These are phyloP conservation scores for Chalciporus chontae DNA, from an alignment of 768 basidiomycete species.

Conservation along the genomic window DNA sequence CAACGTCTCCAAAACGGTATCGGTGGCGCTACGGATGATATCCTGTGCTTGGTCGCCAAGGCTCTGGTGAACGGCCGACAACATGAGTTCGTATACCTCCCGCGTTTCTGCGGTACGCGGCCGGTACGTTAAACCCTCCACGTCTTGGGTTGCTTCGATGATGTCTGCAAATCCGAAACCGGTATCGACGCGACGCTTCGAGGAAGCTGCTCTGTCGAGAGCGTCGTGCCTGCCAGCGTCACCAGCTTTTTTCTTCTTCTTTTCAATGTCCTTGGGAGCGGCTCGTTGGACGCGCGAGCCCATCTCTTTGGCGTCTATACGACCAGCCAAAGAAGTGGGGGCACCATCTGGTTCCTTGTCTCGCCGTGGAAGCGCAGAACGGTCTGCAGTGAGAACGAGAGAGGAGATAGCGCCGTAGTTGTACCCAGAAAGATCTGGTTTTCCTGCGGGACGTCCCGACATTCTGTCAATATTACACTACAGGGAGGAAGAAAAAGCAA, in stretches of 20 bases:
- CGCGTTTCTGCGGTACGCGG: conserved; percentile 93
- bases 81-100: conserved; percentile 90
- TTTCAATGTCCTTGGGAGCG: conserved; percentile 83
- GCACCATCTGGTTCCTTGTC: conserved; percentile 98
- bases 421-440: conserved; percentile 85
- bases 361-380: conserved; percentile 73
- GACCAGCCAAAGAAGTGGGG: conserved; percentile 86
- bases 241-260: conserved; percentile 86
- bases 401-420: conserved; percentile 96
- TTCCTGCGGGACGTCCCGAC: conserved; percentile 42
- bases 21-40: conserved; percentile 93
- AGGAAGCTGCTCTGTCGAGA: conserved; percentile 50
- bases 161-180: conserved; percentile 85
- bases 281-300: conserved; percentile 84
- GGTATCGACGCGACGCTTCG: conserved; percentile 60
- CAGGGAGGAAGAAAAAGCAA: neutral
- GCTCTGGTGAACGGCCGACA: conserved; percentile 74
- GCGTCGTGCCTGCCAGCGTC: conserved; percentile 49
- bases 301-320: conserved; percentile 89
- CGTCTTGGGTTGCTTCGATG: conserved; percentile 88
- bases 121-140: conserved; percentile 90
- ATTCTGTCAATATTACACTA: conserved; percentile 22
- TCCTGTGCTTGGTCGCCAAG: conserved; percentile 97
- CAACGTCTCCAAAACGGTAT: conserved; percentile 80
- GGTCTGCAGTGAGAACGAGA: conserved; percentile 89